Base-by-base conservation (phyloP, 2,329 filamentous ascomycete species). In the Colletotrichum sp. region DNA sequence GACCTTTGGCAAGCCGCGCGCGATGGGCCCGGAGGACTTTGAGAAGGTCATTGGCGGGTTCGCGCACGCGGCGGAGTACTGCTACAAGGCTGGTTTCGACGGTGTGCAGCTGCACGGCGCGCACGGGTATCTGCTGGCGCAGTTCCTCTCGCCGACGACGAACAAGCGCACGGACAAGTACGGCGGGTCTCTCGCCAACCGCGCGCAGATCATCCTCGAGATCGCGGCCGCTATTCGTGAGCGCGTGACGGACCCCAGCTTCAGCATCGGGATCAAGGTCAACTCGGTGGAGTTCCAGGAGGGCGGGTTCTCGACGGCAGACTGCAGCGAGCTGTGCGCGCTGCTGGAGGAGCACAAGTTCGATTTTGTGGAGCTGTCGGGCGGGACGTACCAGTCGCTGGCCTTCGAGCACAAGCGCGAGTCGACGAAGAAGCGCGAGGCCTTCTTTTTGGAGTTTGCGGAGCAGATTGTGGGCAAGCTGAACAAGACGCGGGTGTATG, bases 371-470 rank as follows among this genome's bases (percentile, higher is more conserved):
- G 91, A 93, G 82, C 84, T 93, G 0, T 89, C 86, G 0, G 91
- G 92, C 15, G 92, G 92, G 9, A 93, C 91, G 0, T 92, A 92
- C 79, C 88, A 93, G 82, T 82, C 84, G 22, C 80, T 90, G 1
- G 89, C 86, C 0, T 91, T 92, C 77, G 79, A 78, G 3, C 89
- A 91, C 80, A 85, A 88, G 82, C 84, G 87, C 65, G 90, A 92
- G 59, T 88, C 86, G 19, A 92, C 90, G 7, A 86, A 85, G 82
- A 88, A 89, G 82, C 85, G 90, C 6, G 90, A 92, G 79, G 87
- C 89, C 2, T 92, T 91, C 85, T 93, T 92, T 85, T 80, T 92
- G 61, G 90, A 92, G 4, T 92, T 91, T 74, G 91, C 91, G 0
- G 88, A 92, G 74, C 79, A 82, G 77, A 88, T 93, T 80, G 83